These are phyloP conservation scores for Camellia granthamiana DNA, from an alignment of 148 eudicot species.

Conservation along the genomic window DNA sequence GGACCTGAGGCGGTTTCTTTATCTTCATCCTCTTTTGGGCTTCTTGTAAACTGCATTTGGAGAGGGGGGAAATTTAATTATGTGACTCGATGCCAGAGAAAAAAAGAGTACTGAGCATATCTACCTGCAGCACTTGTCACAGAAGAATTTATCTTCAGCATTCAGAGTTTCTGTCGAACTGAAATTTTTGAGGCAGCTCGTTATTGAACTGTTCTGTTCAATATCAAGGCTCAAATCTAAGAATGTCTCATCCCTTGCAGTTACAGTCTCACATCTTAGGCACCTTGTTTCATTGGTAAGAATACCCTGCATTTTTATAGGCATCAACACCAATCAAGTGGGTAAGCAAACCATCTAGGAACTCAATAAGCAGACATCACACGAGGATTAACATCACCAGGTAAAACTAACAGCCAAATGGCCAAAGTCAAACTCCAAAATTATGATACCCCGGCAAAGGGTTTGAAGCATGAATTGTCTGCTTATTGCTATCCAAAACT, in stretches of 20 bases:
- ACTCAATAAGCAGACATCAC: no score
- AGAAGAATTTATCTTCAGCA: slow-evolving; percentile 91
- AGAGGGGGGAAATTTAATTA: not conserved
- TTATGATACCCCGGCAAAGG: no score
- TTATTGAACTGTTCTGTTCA: slow-evolving; percentile 80
- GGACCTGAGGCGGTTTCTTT: slow-evolving; percentile 74
- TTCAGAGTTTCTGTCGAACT: slow-evolving; percentile 85
- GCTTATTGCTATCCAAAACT: not conserved
- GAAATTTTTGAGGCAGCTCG: slow-evolving; percentile 78
- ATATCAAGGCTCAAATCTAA: slow-evolving; percentile 83
- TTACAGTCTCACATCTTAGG: slow-evolving; percentile 75
- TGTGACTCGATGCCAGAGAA: no score
- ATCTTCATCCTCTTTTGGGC: slow-evolving; percentile 94
- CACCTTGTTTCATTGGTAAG: slow-evolving; percentile 85
- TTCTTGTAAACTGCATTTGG: slow-evolving; percentile 61
- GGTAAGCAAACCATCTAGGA: no score
- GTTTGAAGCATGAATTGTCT: no score
- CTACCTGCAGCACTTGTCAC: slow-evolving; percentile 88
- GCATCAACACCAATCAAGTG: not conserved
- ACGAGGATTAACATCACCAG: no score
- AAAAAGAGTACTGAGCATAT: not conserved
- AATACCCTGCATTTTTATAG: slow-evolving; percentile 46
- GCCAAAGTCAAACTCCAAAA: no score
- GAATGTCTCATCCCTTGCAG: slow-evolving; percentile 85
- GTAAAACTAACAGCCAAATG: no score